phyloP scores from a whole-genome alignment of 179 eudicot species.

The Pouteria campechiana region DNA sequence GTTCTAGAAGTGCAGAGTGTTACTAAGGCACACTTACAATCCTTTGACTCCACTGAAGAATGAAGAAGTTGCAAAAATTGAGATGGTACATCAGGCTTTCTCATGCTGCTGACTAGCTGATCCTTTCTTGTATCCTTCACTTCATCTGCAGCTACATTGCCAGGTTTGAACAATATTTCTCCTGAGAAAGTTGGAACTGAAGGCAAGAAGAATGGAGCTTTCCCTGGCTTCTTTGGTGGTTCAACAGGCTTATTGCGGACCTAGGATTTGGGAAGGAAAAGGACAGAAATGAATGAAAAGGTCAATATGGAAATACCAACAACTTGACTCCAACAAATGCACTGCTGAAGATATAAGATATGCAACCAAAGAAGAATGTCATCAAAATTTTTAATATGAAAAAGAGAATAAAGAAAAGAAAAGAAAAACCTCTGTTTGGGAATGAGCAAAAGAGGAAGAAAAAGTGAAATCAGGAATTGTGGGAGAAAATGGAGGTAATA shows the following conservation, averaged over 20 bases:
- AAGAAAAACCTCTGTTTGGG: too few relatives aligned
- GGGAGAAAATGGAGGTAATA: too few relatives aligned
- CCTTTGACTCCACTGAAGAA: slow-evolving; percentile 43
- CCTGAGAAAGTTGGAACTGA: slow-evolving; percentile 85
- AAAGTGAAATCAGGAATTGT: not conserved
- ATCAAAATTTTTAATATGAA: too few relatives aligned
- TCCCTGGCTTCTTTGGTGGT: slow-evolving; percentile 93
- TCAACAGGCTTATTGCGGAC: slow-evolving; percentile 92
- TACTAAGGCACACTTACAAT: slow-evolving; percentile 71
- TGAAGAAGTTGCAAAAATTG: slow-evolving; percentile 55
- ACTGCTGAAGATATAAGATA: too few relatives aligned
- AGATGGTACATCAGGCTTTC: slow-evolving; percentile 28
- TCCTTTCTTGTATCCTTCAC: slow-evolving; percentile 18
- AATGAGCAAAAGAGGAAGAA: not conserved
- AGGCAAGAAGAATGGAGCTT: slow-evolving; percentile 92
- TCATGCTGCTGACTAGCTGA: slow-evolving; percentile 8
- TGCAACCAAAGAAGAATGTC: too few relatives aligned
- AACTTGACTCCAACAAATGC: too few relatives aligned
- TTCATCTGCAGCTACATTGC: slow-evolving; percentile 33
- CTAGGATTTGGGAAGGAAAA: slow-evolving; percentile 21
- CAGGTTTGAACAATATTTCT: slow-evolving; percentile 54
- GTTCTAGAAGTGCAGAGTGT: too few relatives aligned
- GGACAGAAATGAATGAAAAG: not conserved
- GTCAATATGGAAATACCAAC: too few relatives aligned
- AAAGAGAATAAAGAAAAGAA: too few relatives aligned